A percentile compares a stretch with the other conserved stretches of the same genome.
Evolutionary conservation across 2,329 filamentous ascomycete species (phyloP).

Genomic region (Venturia pyrina): DNA sequence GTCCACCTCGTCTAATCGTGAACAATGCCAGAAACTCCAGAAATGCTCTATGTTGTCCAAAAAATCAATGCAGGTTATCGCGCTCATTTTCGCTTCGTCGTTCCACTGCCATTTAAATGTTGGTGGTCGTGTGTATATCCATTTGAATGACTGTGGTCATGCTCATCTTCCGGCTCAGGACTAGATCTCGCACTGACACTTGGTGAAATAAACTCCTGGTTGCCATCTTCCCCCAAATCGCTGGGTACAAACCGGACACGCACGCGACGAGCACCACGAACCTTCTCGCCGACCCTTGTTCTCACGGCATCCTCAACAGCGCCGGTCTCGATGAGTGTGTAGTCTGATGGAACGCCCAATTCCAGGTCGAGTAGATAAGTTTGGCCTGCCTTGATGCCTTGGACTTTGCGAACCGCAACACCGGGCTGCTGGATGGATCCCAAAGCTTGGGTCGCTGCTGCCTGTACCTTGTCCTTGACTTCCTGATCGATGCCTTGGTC

Average conservation of each 20-base stretch:
- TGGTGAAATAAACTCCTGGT: slow-evolving; percentile 54
- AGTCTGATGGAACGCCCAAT: slow-evolving; percentile 64
- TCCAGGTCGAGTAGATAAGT: slow-evolving; percentile 92
- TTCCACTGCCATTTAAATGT: slow-evolving; percentile 11
- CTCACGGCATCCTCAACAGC: slow-evolving; percentile 66
- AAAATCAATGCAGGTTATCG: background rate
- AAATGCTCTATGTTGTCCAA: background rate
- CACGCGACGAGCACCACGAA: slow-evolving; percentile 75
- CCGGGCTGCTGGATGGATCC: slow-evolving; percentile 35
- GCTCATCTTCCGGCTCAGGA: slow-evolving; percentile 21
- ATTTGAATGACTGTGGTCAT: slow-evolving; percentile 1
- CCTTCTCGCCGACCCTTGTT: slow-evolving; percentile 60
- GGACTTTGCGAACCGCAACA: slow-evolving; percentile 65
- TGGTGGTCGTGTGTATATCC: slow-evolving; percentile 8
- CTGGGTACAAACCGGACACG: slow-evolving; percentile 73
- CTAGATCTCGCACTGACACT: slow-evolving; percentile 22
- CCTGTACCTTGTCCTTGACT: slow-evolving; percentile 60
- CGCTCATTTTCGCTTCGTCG: slow-evolving; percentile 16
- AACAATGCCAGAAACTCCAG: background rate
- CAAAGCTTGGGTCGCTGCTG: slow-evolving; percentile 40
- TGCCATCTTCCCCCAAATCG: slow-evolving; percentile 48
- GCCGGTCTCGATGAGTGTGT: slow-evolving; percentile 62
- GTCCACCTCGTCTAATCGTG: background rate
- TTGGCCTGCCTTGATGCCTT: slow-evolving; percentile 90
- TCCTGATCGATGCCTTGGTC: slow-evolving; percentile 83